These are phyloP conservation scores for Vitis hybrid DNA, from an alignment of 177 flowering plant species.

Conservation along the genomic window DNA sequence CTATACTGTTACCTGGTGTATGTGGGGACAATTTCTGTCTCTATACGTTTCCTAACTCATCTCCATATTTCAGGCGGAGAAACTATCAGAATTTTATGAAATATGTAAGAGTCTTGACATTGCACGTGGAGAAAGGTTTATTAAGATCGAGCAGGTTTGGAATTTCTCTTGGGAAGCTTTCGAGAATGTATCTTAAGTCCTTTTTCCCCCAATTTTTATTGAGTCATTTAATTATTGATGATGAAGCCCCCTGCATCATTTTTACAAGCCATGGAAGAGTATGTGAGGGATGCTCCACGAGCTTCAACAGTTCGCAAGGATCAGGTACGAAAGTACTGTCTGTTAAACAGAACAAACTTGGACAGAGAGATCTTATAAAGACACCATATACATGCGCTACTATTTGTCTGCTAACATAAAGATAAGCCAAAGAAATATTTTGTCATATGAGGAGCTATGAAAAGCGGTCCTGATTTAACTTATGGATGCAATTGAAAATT, in stretches of 20 bases:
- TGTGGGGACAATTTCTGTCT: not conserved
- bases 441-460: too few relatives aligned
- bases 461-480: too few relatives aligned
- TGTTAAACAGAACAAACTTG: not conserved
- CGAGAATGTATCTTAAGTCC: not conserved
- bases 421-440: too few relatives aligned
- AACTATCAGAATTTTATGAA: constrained; percentile 92
- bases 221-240: constrained; percentile 8
- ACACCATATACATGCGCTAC: not conserved
- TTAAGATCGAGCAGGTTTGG: constrained; percentile 93
- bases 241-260: constrained; percentile 94
- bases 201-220: not conserved
- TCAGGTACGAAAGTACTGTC: constrained; percentile 45
- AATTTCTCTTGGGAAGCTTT: constrained; percentile 8
- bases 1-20: not conserved
- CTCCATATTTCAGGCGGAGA: constrained; percentile 59
- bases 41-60: constrained; percentile 1
- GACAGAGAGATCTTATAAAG: not conserved
- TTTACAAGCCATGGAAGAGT: constrained; percentile 97
- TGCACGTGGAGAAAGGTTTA: constrained; percentile 87
- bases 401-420: too few relatives aligned
- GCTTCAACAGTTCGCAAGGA: constrained; percentile 65
- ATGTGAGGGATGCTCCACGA: constrained; percentile 90
- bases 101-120: constrained; percentile 83
- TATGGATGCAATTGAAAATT: too few relatives aligned